Conservation (phyloP, 352 stramenopile genomes). For the Phytopythium oedochilum region DNA sequence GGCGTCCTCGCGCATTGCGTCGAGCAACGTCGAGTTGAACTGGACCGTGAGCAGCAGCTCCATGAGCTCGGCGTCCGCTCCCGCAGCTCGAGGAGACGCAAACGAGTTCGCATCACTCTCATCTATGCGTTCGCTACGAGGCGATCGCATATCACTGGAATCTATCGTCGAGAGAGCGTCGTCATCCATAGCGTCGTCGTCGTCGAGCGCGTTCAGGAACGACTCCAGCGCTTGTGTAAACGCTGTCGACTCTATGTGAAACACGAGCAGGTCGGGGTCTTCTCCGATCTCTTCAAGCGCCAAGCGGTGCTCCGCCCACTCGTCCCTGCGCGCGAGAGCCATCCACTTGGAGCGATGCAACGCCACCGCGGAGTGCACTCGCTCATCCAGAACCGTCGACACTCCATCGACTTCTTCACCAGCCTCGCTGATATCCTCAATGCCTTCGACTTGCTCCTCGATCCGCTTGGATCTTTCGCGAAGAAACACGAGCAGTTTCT, state of each 20-base stretch:
- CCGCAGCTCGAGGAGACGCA: neutral
- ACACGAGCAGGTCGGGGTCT: constrained; percentile 63
- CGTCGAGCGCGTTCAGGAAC: constrained; percentile 29
- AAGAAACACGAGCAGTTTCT: constrained; percentile 39
- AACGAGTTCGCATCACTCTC: constrained; percentile 2
- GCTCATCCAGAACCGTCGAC: constrained; percentile 27
- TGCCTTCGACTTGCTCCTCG: constrained; percentile 7
- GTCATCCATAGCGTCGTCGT: constrained; percentile 4
- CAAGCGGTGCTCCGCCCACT: constrained; percentile 29
- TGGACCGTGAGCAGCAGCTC: constrained; percentile 41
- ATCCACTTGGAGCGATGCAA: constrained; percentile 21
- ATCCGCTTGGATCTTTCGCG: constrained; percentile 3
- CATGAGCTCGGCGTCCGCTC: constrained; percentile 26
- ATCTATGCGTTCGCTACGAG: neutral
- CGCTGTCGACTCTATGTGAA: constrained; percentile 46
- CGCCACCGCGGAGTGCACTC: constrained; percentile 21
- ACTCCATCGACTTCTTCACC: neutral
- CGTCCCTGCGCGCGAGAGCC: constrained; percentile 9
- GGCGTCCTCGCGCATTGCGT: constrained; percentile 49
- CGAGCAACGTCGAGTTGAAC: constrained; percentile 44
- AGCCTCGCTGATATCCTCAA: neutral
- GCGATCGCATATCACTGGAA: neutral
- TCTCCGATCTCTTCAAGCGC: constrained; percentile 57
- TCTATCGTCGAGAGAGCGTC: neutral
- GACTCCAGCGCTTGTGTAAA: constrained; percentile 27